Conservation (phyloP, 2,329 filamentous ascomycete genomes). For the Aspergillus sp. region DNA sequence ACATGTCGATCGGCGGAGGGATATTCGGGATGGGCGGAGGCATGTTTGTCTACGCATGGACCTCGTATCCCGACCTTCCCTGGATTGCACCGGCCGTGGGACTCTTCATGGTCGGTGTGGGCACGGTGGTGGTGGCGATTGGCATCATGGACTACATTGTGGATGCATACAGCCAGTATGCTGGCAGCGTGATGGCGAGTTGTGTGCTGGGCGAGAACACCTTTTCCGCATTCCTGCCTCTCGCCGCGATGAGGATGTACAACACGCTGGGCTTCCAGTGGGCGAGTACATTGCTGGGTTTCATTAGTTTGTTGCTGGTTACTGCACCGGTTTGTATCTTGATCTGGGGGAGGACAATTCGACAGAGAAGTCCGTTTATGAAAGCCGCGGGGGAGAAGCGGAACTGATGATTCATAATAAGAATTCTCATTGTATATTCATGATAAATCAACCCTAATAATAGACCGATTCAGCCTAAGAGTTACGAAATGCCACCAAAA, state of each 20-base stretch:
- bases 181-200: conserved; percentile 43
- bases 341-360: conserved; percentile 31
- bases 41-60: conserved; percentile 35
- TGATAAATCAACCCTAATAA: too few species aligned
- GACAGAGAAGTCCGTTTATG: conserved; percentile 16
- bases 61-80: conserved; percentile 22
- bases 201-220: conserved; percentile 42
- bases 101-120: conserved; percentile 35
- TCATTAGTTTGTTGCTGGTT: conserved; percentile 30
- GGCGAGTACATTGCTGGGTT: conserved; percentile 37
- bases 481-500: too few species aligned
- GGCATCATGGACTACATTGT: conserved; percentile 47
- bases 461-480: too few species aligned
- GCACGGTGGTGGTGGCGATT: conserved; percentile 40
- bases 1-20: conserved; percentile 34
- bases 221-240: conserved; percentile 39
- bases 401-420: too few species aligned
- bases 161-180: conserved; percentile 46
- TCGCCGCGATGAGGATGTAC: conserved; percentile 36
- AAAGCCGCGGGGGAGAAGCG: not conserved
- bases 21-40: conserved; percentile 31
- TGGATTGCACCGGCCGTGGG: conserved; percentile 32
- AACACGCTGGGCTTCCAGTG: conserved; percentile 32
- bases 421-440: too few species aligned
- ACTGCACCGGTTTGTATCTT: conserved; percentile 32